Conservation (phyloP, 176 grass and related monocot species). For the Eleusine coracana region DNA sequence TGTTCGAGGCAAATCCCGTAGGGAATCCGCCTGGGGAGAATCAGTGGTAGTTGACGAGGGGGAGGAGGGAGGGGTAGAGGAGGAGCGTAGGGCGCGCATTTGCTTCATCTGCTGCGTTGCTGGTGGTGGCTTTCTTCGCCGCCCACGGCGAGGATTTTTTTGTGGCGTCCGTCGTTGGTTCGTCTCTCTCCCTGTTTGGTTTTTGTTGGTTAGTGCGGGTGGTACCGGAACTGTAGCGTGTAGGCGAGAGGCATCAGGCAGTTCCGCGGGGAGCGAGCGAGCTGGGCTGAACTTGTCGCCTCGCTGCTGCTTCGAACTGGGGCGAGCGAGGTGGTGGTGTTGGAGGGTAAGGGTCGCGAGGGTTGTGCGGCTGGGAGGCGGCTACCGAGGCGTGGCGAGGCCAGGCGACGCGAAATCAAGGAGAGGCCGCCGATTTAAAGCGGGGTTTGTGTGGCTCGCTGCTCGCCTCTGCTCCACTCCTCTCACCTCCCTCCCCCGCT, state of each 20-base stretch:
- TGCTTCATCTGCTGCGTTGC: neutral
- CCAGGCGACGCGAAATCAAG: slow-evolving; percentile 31
- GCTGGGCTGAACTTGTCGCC: slow-evolving; percentile 25
- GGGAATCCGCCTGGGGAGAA: neutral
- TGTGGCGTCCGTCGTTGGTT: slow-evolving; percentile 31
- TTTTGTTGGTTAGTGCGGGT: slow-evolving; percentile 33
- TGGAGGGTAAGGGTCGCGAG: slow-evolving; percentile 22
- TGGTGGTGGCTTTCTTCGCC: neutral
- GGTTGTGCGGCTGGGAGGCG: slow-evolving; percentile 74
- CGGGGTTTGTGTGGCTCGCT: slow-evolving; percentile 70
- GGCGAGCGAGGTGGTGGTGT: neutral
- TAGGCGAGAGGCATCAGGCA: neutral
- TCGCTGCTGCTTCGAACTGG: slow-evolving; percentile 14
- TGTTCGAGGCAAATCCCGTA: slow-evolving; percentile 25
- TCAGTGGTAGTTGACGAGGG: neutral
- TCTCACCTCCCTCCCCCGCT: slow-evolving; percentile 27
- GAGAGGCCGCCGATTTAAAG: slow-evolving; percentile 56
- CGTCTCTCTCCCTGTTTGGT: neutral
- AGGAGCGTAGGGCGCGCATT: neutral
- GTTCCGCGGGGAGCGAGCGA: slow-evolving; percentile 29
- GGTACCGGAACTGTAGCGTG: neutral
- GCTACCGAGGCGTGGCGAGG: slow-evolving; percentile 27
- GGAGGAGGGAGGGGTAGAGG: no score
- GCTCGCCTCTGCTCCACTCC: slow-evolving; percentile 51
- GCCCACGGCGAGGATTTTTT: neutral